Evolutionary conservation across 805 yeast species (phyloP), one percentile per base, ranked within the genome.

Genomic region (Myxozyma melibiosi): DNA sequence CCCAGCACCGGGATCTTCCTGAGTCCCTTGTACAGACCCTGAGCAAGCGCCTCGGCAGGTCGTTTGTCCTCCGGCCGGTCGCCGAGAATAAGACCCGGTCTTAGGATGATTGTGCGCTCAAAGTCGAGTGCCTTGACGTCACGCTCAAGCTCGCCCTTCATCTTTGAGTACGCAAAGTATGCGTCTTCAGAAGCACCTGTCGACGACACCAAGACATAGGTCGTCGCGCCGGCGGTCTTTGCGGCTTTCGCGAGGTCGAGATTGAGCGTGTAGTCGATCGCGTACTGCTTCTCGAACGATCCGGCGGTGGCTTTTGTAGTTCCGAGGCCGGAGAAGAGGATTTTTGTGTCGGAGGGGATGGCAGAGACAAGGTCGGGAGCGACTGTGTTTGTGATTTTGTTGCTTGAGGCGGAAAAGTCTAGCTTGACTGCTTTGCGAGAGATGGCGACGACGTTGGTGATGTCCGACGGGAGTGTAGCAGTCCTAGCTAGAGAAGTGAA

Each of bases 101-200:
- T 79, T 54, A 90, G 70, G 59, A 90, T 85, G 50, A 89, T 80
- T 1, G 90, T 83, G 52, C 82, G 76, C n/a, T 84, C 84, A 70
- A 89, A 90, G 27, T 76, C 79, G 55, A 90, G 74, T 0, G 74
- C 83, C 42, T 76, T 71, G 8, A 90, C 74, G 45, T 82, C 89
- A 43, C 83, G 79, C 68, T 90, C 97, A 47, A 87, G 75, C 50
- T 84, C 80, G 28, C 96, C 96, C 69, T 90, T 90, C 71, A 86
- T 77, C 64, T 77, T 77, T 42, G 81, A 51, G 66, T 90, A 90
- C 3, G 84, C 78, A 40, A 88, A 75, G n/a, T 64, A 65, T 0
- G 96, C 86, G 34, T 67, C 63, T 0, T 79, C 65, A 56, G 74
- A 75, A 0, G 96, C 89, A n/a, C 90, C 90, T 0, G 67, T 49